Conservation (phyloP, 768 basidiomycete genomes). For the Glaciozyma martinii region DNA sequence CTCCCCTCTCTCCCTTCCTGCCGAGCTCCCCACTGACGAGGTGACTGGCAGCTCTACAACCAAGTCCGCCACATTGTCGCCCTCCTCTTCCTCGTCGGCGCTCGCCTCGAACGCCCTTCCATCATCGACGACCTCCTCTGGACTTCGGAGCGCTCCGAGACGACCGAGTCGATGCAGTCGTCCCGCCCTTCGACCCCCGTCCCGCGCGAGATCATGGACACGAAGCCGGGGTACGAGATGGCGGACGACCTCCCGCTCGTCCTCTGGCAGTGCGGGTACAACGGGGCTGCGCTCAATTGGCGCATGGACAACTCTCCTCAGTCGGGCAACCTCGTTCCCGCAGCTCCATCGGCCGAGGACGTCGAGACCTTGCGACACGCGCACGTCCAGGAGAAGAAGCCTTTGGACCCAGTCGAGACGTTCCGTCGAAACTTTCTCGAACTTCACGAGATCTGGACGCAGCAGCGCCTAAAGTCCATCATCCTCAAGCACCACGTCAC, state of each 20-base stretch:
- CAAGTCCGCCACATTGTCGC: conserved; percentile 94
- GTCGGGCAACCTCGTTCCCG: conserved; percentile 9
- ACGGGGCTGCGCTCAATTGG: conserved; percentile 62
- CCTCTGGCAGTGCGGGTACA: conserved; percentile 80
- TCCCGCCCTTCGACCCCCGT: conserved; percentile 12
- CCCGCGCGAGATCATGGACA: conserved; percentile 36
- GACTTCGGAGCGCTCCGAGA: conserved; percentile 46
- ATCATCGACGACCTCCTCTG: conserved; percentile 68
- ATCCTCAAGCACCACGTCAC: conserved; percentile 28
- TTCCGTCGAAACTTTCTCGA: conserved; percentile 27
- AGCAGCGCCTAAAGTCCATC: conserved; percentile 25
- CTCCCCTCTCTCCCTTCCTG: too few relatives aligned
- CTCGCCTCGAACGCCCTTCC: conserved; percentile 63
- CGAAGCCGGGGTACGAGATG: conserved; percentile 88
- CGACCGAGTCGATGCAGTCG: conserved; percentile 36
- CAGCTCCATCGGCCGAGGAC: background rate
- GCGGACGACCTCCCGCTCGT: conserved; percentile 82
- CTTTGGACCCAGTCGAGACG: conserved; percentile 16
- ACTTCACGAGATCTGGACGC: conserved; percentile 23
- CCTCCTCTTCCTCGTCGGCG: conserved; percentile 75
- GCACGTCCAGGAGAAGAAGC: conserved; percentile 16
- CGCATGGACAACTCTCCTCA: conserved; percentile 46
- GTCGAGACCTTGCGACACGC: background rate
- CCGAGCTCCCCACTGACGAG: background rate
- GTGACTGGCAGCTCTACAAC: conserved; percentile 57